Conservation (phyloP, 1,284 basidiomycete genomes). For the Inonotus obliquus region DNA sequence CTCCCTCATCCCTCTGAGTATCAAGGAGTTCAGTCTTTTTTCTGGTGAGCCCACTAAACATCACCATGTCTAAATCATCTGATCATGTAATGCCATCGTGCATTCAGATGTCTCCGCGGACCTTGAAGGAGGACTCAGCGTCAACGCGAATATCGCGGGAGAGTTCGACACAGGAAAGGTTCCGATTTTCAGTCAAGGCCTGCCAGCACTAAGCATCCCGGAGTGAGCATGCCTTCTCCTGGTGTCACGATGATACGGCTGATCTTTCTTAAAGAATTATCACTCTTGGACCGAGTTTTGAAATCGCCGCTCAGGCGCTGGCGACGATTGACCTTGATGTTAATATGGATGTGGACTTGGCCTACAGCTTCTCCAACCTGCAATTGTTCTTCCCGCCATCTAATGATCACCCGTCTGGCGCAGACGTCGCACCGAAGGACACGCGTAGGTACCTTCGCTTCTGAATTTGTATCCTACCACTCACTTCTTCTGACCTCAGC, state of each 20-base stretch:
- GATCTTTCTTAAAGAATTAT: neutral
- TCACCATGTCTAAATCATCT: neutral
- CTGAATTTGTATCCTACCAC: no score
- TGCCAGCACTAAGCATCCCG: constrained; percentile 40
- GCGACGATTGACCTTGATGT: constrained; percentile 16
- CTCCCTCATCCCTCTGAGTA: constrained; percentile 32
- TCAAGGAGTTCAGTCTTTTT: constrained; percentile 31
- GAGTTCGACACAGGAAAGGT: constrained; percentile 7
- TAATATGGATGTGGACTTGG: constrained; percentile 3
- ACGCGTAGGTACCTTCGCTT: constrained; percentile 32
- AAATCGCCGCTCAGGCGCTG: constrained; percentile 26
- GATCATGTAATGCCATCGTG: neutral
- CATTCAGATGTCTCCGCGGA: constrained; percentile 22
- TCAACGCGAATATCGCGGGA: constrained; percentile 27
- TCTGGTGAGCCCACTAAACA: constrained; percentile 20
- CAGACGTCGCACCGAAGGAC: constrained; percentile 24
- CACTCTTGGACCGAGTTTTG: constrained; percentile 31
- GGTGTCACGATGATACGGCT: no score
- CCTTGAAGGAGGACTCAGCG: constrained; percentile 31
- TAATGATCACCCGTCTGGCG: constrained; percentile 5
- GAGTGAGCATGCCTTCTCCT: constrained; percentile 24
- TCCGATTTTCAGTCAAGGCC: constrained; percentile 31
- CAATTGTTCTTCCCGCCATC: constrained; percentile 12
- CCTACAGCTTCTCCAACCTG: constrained; percentile 3
- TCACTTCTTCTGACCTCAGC: constrained; percentile 27